These are phyloP conservation scores for Crithidia mellificae DNA, from an alignment of 208 protist species.

Conservation along the genomic window DNA sequence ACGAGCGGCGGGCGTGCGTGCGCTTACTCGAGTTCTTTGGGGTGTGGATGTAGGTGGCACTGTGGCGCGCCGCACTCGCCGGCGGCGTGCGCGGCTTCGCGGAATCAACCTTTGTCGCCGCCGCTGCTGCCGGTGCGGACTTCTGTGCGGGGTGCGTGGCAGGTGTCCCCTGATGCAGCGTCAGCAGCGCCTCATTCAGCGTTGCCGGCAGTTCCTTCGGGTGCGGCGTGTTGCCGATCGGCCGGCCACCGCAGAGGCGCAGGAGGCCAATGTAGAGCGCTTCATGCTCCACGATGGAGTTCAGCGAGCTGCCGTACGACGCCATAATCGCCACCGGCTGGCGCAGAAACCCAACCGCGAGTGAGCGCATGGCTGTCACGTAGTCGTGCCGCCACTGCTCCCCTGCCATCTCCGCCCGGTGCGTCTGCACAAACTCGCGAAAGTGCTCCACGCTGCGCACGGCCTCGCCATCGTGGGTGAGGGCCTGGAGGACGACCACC, in stretches of 20 bases:
- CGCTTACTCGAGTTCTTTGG: background rate
- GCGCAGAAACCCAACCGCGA: conserved; percentile 32
- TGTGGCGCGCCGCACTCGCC: background rate
- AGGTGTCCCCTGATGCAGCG: background rate
- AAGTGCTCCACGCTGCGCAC: conserved; percentile 15
- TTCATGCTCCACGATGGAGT: conserved; percentile 30
- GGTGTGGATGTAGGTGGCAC: conserved; percentile 4
- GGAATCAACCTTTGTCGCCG: background rate
- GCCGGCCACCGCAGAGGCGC: conserved; percentile 24
- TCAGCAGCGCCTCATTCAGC: background rate
- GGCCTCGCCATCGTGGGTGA: conserved; percentile 18
- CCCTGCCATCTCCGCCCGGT: conserved; percentile 13
- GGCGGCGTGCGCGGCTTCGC: background rate
- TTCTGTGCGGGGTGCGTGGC: background rate
- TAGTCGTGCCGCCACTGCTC: conserved; percentile 29
- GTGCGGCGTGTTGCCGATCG: conserved; percentile 11
- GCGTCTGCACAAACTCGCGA: background rate
- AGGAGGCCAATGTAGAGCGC: conserved; percentile 36
- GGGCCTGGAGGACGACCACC: conserved; percentile 20
- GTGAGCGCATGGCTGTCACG: conserved; percentile 28
- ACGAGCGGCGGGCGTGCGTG: conserved; percentile 4
- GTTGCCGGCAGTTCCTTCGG: conserved; percentile 1
- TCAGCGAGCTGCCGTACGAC: conserved; percentile 28
- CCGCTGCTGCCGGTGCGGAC: background rate
- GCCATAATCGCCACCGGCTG: conserved; percentile 17